These are phyloP conservation scores for Penicillium brevicompactum DNA, from an alignment of 2,329 filamentous ascomycete genomes.

Conservation along the genomic window DNA sequence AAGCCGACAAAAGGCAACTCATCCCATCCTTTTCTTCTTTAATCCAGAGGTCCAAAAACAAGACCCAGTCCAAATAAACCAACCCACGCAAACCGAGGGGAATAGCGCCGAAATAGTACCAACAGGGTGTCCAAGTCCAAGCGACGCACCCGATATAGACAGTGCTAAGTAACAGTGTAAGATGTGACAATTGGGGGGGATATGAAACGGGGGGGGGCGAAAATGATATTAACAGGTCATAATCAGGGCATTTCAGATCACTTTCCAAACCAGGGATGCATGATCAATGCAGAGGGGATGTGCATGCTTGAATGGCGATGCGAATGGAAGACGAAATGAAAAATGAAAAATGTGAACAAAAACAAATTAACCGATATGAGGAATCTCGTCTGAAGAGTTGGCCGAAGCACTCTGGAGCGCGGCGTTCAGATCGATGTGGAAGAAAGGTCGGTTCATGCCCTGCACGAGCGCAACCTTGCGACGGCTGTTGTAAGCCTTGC, in stretches of 20 bases:
- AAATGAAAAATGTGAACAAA: neutral
- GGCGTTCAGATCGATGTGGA: constrained; percentile 89
- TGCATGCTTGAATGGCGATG: constrained; percentile 4
- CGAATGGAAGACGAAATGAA: neutral
- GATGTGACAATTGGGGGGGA: neutral
- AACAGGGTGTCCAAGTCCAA: neutral
- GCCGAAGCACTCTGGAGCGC: constrained; percentile 85
- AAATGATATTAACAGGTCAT: constrained; percentile 24
- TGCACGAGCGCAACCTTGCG: constrained; percentile 67
- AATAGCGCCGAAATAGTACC: constrained; percentile 3
- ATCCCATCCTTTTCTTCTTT: neutral
- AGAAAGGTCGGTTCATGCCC: constrained; percentile 85
- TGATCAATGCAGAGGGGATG: constrained; percentile 15
- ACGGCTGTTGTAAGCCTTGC: constrained; percentile 48
- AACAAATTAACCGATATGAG: constrained; percentile 4
- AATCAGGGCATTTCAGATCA: constrained; percentile 21
- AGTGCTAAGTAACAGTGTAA: constrained; percentile 3
- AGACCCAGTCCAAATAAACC: constrained; percentile 4
- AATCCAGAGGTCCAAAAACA: neutral
- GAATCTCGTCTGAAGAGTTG: constrained; percentile 61
- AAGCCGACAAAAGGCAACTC: neutral
- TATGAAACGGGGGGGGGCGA: neutral
- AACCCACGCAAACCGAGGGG: constrained; percentile 1
- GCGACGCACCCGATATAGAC: constrained; percentile 1
- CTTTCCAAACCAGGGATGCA: constrained; percentile 24